phyloP scores from a whole-genome alignment of 768 basidiomycete species.

The Kondoa malvinella region DNA sequence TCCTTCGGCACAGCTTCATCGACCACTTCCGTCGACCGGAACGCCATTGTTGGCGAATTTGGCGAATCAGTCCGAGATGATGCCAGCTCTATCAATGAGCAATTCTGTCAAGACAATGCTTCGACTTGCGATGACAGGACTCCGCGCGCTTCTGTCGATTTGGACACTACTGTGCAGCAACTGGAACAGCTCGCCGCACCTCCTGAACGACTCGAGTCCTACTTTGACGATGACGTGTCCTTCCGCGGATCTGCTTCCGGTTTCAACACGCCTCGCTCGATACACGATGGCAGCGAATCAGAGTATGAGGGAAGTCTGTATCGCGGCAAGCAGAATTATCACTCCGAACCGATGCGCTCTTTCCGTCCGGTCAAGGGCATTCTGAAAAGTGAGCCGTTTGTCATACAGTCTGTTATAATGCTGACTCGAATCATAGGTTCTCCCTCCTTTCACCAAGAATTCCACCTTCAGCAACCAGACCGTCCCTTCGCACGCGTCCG shows the following conservation, averaged over 20 bases:
- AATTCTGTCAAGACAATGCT: neutral
- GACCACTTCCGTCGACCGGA: neutral
- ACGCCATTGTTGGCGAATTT: conserved; percentile 1
- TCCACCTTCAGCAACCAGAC: conserved; percentile 71
- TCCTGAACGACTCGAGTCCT: conserved; percentile 9
- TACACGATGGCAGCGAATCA: conserved; percentile 8
- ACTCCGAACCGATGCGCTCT: conserved; percentile 44
- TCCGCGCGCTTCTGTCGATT: conserved; percentile 18
- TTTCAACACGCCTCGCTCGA: neutral
- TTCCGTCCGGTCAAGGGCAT: conserved; percentile 58
- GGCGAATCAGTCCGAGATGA: conserved; percentile 2
- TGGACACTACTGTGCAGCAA: conserved; percentile 10
- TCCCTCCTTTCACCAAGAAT: conserved; percentile 49
- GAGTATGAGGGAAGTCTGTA: conserved; percentile 34
- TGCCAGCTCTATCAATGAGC: neutral
- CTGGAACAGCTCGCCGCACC: conserved; percentile 1
- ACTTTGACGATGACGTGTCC: conserved; percentile 19
- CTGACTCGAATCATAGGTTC: conserved; percentile 41
- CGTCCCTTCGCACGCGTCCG: conserved; percentile 34
- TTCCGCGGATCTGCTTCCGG: conserved; percentile 8
- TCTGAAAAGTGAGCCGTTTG: conserved; percentile 53
- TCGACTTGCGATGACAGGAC: conserved; percentile 30
- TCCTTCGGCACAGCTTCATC: conserved; percentile 16
- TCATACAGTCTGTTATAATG: neutral
- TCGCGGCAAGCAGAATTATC: conserved; percentile 52